Percentiles rank a stretch among this genome's conserved stretches.
Evolutionary conservation across 83 land plant genomes (phyloP).

Genomic region (Diphasiastrum complanatum): DNA sequence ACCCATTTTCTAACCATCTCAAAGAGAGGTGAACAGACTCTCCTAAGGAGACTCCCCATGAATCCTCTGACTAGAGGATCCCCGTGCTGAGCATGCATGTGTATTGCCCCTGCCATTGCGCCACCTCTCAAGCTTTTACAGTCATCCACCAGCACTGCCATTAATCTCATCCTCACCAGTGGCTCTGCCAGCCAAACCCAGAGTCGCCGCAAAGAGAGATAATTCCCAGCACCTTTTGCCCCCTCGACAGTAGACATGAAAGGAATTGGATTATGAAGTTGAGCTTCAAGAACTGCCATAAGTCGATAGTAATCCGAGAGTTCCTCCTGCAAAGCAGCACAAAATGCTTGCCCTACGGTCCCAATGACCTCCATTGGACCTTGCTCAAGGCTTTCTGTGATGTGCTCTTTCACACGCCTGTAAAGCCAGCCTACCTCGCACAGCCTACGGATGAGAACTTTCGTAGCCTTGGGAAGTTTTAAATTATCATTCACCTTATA

Average conservation of each 20-base stretch:
- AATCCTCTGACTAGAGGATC: constrained; percentile 82
- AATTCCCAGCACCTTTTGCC: constrained; percentile 40
- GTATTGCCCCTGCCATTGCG: constrained; percentile 98
- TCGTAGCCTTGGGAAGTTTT: constrained; percentile 51
- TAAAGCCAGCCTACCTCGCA: constrained; percentile 93
- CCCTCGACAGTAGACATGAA: constrained; percentile 34
- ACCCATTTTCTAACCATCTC: constrained; percentile 99
- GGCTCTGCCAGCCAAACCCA: constrained; percentile 98
- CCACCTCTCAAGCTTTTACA: constrained; percentile 78
- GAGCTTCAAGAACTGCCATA: constrained; percentile 83
- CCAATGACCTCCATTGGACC: constrained; percentile 74
- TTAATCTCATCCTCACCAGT: constrained; percentile 77
- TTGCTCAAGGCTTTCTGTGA: constrained; percentile 58
- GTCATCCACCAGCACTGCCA: constrained; percentile 92
- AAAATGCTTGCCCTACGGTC: constrained; percentile 93
- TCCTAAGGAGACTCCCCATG: constrained; percentile 66
- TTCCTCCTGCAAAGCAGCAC: constrained; percentile 88
- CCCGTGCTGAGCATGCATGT: constrained; percentile 86
- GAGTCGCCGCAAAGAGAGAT: constrained; percentile 76
- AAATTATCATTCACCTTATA: constrained; percentile 46
- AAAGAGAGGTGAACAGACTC: constrained; percentile 91
- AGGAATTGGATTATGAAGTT: constrained; percentile 68
- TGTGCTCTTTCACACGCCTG: constrained; percentile 64
- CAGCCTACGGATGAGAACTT: constrained; percentile 57
- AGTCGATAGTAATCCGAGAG: constrained; percentile 84